Conservation (phyloP, 495 filamentous ascomycete genomes). For the Apiosordaria backusii region DNA sequence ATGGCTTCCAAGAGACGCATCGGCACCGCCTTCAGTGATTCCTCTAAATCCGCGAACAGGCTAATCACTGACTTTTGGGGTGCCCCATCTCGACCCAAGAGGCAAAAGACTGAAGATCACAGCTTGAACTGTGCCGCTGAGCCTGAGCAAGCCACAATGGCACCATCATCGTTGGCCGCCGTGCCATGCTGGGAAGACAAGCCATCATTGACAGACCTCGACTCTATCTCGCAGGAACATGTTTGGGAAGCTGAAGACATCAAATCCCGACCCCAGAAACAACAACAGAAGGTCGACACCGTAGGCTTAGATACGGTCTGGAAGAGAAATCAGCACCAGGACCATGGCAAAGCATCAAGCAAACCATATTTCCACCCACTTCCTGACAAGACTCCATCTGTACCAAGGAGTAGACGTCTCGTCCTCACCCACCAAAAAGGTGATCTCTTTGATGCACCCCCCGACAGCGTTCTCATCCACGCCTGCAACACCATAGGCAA, state of each 20-base stretch:
- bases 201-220: not conserved
- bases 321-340: not conserved
- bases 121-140: not conserved
- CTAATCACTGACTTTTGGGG: not conserved
- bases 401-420: slow-evolving; percentile 8
- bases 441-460: slow-evolving; percentile 30
- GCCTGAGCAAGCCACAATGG: not conserved
- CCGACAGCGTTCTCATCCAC: slow-evolving; percentile 29
- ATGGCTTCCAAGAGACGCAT: not conserved
- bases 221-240: not conserved
- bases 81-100: not conserved
- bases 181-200: not conserved
- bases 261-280: not conserved
- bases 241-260: not conserved
- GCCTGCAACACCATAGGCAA: slow-evolving; percentile 28
- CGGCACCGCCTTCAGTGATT: not conserved
- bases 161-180: too few species aligned
- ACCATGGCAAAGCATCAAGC: not conserved
- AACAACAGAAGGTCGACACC: not conserved
- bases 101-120: not conserved
- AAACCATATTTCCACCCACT: not conserved
- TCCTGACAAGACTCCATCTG: not conserved
- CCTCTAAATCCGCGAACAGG: not conserved
- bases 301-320: not conserved
- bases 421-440: slow-evolving; percentile 14